Percentiles rank a stretch among this genome's conserved stretches.
Conservation (phyloP, 805 yeast genomes). For the Ogataea minuta region DNA sequence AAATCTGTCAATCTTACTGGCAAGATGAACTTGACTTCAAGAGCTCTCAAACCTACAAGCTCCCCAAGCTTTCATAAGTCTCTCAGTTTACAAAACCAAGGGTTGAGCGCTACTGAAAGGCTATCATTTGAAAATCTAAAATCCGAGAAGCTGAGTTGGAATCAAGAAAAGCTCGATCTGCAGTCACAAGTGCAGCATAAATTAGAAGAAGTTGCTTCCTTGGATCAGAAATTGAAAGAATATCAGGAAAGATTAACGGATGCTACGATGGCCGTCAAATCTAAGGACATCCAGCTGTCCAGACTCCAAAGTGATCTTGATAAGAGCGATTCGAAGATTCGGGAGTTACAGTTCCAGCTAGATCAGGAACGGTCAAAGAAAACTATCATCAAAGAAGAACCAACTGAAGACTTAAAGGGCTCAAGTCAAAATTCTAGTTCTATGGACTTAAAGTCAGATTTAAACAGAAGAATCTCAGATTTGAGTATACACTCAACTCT, state of each 20-base stretch:
- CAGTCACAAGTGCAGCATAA: conserved; percentile 31
- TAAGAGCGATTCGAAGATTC: conserved; percentile 45
- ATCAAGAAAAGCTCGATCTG: conserved; percentile 33
- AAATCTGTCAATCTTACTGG: conserved; percentile 32
- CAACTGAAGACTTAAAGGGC: conserved; percentile 10
- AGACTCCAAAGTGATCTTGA: conserved; percentile 64
- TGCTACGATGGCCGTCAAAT: conserved; percentile 51
- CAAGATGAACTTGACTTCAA: conserved; percentile 30
- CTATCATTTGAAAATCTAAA: conserved; percentile 51
- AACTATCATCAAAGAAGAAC: conserved; percentile 16
- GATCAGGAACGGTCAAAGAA: conserved; percentile 15
- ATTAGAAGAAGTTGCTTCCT: conserved; percentile 31
- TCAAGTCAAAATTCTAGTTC: conserved; percentile 3
- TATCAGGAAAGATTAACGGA: conserved; percentile 51
- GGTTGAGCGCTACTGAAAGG: conserved; percentile 30
- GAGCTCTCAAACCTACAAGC: conserved; percentile 24
- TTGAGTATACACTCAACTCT: conserved; percentile 30
- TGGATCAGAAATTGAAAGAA: conserved; percentile 39
- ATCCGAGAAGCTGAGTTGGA: conserved; percentile 52
- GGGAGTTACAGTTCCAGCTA: conserved; percentile 24
- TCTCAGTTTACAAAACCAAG: conserved; percentile 17
- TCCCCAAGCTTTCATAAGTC: conserved; percentile 18
- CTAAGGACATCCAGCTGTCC: conserved; percentile 66
- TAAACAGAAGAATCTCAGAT: conserved; percentile 34
- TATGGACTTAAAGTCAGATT: conserved; percentile 22